phyloP scores from a whole-genome alignment of 257 asterid genomes.

The Penstemon davidsonii region DNA sequence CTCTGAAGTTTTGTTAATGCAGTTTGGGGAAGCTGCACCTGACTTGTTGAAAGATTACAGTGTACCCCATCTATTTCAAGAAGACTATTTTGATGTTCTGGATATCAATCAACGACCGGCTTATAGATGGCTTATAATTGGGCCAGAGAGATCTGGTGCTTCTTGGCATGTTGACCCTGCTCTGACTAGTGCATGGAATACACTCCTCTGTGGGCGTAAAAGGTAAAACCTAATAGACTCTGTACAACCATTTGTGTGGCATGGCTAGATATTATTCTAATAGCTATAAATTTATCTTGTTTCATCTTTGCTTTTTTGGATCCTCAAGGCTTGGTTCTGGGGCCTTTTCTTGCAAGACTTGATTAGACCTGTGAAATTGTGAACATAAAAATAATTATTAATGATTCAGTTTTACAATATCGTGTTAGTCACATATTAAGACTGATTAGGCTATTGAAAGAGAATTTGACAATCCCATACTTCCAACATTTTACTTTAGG shows the following conservation, averaged over 20 bases:
- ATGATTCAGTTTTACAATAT: neutral
- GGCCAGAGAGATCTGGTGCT: slow-evolving; percentile 99
- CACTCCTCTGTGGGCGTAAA: slow-evolving; percentile 96
- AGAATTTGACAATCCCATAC: neutral
- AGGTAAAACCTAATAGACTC: slow-evolving; percentile 47
- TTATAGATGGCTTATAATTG: slow-evolving; percentile 90
- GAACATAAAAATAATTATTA: neutral
- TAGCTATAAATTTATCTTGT: neutral
- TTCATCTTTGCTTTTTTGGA: neutral
- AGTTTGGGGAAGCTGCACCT: slow-evolving; percentile 92
- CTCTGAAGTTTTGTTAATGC: slow-evolving; percentile 31
- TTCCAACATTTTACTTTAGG: neutral
- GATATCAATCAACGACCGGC: slow-evolving; percentile 82
- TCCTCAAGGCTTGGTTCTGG: neutral
- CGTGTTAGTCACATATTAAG: neutral
- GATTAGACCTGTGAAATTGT: neutral
- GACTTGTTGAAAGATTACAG: slow-evolving; percentile 73
- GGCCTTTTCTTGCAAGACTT: neutral
- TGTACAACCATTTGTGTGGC: slow-evolving; percentile 13
- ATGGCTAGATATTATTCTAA: neutral
- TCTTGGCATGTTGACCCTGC: slow-evolving; percentile 99
- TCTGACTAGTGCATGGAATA: slow-evolving; percentile 99
- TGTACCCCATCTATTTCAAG: slow-evolving; percentile 83
- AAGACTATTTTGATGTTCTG: slow-evolving; percentile 90
- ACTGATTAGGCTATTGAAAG: neutral